phyloP scores from a whole-genome alignment of 2,329 filamentous ascomycete species.

The Tolypocladium cylindrosporum region DNA sequence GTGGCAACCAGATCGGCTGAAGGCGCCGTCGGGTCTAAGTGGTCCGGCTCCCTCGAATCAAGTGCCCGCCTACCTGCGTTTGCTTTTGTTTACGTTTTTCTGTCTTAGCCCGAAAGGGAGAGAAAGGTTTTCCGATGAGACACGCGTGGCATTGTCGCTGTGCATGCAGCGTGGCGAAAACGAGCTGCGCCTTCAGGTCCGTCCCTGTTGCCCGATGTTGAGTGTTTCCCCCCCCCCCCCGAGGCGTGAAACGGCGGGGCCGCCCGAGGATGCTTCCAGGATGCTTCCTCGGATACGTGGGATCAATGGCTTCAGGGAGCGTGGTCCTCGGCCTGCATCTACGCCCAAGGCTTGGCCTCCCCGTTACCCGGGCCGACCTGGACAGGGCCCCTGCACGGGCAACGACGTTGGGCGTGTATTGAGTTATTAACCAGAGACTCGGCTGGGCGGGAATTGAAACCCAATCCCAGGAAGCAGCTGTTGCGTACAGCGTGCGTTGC shows the following conservation, averaged over 20 bases:
- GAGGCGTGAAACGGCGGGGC: not conserved
- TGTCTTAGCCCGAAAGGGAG: not conserved
- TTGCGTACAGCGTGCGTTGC: not conserved
- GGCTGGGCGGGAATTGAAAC: not conserved
- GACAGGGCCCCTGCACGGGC: not conserved
- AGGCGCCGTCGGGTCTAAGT: not conserved
- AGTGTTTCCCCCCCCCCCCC: not conserved
- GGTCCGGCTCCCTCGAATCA: not conserved
- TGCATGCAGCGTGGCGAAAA: not conserved
- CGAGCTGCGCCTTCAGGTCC: not conserved
- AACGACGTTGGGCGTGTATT: not conserved
- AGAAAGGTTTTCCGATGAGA: not conserved
- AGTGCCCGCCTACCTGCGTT: not conserved
- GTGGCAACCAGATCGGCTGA: not conserved
- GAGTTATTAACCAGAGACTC: not conserved
- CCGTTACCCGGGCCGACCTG: not conserved
- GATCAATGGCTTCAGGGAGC: not conserved
- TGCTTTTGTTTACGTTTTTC: not conserved
- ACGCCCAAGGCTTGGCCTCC: not conserved
- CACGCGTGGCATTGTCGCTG: not conserved
- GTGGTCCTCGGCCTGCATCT: not conserved
- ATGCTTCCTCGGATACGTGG: not conserved
- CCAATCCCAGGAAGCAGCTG: not conserved
- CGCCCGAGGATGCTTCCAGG: not conserved
- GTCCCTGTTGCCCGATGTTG: not conserved